A percentile compares a stretch with the other conserved stretches of the same genome.
Evolutionary conservation across 768 basidiomycete genomes (phyloP).

Genomic region (Tricholoma matsutake): DNA sequence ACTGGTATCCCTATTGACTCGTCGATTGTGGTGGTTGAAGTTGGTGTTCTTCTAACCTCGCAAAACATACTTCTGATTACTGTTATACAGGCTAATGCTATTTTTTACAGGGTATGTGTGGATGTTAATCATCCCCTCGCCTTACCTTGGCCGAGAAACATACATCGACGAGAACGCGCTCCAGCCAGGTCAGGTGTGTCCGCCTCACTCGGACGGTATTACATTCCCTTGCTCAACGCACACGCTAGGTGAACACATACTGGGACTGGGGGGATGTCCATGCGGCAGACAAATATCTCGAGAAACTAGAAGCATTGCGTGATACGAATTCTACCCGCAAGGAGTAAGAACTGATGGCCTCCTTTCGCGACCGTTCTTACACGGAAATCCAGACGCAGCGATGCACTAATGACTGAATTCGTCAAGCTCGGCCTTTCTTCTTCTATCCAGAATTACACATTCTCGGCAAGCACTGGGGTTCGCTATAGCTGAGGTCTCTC

Average conservation of each 20-base stretch:
- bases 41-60: constrained; percentile 17
- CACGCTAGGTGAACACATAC: constrained; percentile 76
- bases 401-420: constrained; percentile 62
- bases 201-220: background rate
- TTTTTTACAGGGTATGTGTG: constrained; percentile 73
- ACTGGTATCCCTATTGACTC: constrained; percentile 31
- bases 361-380: constrained; percentile 1
- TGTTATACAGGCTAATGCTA: constrained; percentile 45
- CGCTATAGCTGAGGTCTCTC: constrained; percentile 17
- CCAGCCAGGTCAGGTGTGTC: constrained; percentile 80
- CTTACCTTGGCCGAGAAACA: constrained; percentile 58
- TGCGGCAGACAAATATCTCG: constrained; percentile 77
- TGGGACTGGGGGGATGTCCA: constrained; percentile 93
- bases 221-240: background rate
- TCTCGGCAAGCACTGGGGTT: constrained; percentile 51
- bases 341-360: constrained; percentile 51
- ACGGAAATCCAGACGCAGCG: constrained; percentile 52
- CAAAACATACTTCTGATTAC: constrained; percentile 1
- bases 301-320: constrained; percentile 59
- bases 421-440: constrained; percentile 69
- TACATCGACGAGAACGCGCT: constrained; percentile 97
- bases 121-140: constrained; percentile 74
- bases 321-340: constrained; percentile 62
- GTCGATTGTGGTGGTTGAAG: constrained; percentile 35
- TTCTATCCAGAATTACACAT: constrained; percentile 66